A percentile compares a stretch with the other conserved stretches of the same genome.
Conservation (phyloP, 257 asterid species). For the Nicotiana benthamiana region DNA sequence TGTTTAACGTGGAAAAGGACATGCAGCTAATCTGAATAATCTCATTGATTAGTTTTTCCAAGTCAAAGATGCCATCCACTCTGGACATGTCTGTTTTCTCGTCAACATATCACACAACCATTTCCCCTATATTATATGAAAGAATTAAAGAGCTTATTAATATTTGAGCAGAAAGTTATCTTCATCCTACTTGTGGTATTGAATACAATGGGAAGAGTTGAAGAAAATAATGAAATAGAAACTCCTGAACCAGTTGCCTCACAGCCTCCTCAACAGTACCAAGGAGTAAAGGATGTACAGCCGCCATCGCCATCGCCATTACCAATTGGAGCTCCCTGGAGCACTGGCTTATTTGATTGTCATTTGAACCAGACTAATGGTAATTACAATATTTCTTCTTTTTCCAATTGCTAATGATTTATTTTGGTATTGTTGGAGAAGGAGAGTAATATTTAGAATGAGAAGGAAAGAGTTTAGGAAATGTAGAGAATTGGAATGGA, state of each 20-base stretch:
- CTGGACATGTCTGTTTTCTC: not conserved
- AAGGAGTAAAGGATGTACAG: not conserved
- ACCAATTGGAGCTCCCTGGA: constrained; percentile 25
- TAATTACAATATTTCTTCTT: not conserved
- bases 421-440: not conserved
- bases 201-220: constrained; percentile 17
- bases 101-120: not conserved
- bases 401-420: not conserved
- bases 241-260: constrained; percentile 8
- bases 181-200: not conserved
- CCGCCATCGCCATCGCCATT: not conserved
- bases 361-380: constrained; percentile 22
- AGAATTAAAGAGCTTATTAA: not conserved
- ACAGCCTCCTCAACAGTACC: constrained; percentile 11
- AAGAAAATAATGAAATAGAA: not conserved
- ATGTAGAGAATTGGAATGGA: too few species aligned
- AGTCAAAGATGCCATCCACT: constrained; percentile 6
- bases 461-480: too few species aligned
- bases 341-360: constrained; percentile 30
- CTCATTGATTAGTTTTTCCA: not conserved
- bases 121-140: not conserved
- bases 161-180: not conserved
- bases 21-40: not conserved
- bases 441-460: too few species aligned
- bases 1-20: not conserved